Base-by-base conservation (phyloP, 139 green algal genomes). In the Raphidocelis subcapitata region DNA sequence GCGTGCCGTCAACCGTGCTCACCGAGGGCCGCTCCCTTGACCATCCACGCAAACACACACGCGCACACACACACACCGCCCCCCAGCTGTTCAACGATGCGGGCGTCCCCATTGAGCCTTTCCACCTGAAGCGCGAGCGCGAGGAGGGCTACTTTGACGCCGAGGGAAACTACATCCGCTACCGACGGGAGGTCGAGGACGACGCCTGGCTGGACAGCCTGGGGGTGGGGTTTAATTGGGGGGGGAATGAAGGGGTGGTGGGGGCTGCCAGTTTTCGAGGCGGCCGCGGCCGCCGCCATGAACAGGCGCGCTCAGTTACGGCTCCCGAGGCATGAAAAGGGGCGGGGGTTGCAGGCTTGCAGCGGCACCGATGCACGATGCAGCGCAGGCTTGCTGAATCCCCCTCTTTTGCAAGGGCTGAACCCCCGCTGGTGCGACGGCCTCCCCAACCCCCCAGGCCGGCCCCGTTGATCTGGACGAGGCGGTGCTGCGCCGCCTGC, bases 101-200 rank as follows among this genome's bases (percentile, higher is more conserved):
- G 2, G 87, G 82, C 31, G 66, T 92, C 28, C 84, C 86, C n/a
- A 84, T 95, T 2, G 91, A 96, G 84, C 91, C 91, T 3, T 96
- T 96, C 79, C 83, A 96, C 81, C 72, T 96, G 67, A 78, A 84
- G 18, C 51, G 75, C 23, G 91, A 96, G 80, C 81, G 91, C 1
- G 84, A 90, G 74, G 83, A 89, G 49, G 90, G 89, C 8, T 93
- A 85, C 62, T 37, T 49, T 12, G 41, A 49, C 12, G 41, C 41
- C 8, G 54, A 61, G 23, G 91, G 91, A 51, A 89, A 89, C 65
- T 96, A 95, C 61, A 74, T 95, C 20, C 79, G 89, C 55, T 91
- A 85, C 65, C 70, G 76, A n/a, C 35, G 72, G 3, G 77, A 90
- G 0, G 36, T 63, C 10, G 80, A 88, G 18, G 79, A 77, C 3